A percentile compares a stretch with the other conserved stretches of the same genome.
These are phyloP conservation scores for Exidia glandulosa DNA, from an alignment of 768 basidiomycete genomes.

Conservation along the genomic window DNA sequence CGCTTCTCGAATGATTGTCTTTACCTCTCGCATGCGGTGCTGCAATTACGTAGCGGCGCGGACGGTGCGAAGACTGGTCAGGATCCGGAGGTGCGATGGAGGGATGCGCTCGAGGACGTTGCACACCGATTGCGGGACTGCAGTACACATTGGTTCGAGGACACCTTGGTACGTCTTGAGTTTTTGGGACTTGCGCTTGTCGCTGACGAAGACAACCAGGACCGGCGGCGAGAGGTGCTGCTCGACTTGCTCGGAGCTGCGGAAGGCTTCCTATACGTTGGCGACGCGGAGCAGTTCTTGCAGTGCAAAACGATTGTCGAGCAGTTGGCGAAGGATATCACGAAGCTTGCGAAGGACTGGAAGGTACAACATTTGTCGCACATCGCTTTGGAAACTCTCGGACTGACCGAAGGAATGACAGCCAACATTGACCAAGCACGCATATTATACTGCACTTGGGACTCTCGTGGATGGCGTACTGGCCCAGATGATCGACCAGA, in stretches of 20 bases:
- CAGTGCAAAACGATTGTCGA: slow-evolving; percentile 63
- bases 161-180: slow-evolving; percentile 46
- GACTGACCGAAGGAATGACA: slow-evolving; percentile 18
- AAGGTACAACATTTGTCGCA: slow-evolving; percentile 46
- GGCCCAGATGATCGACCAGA: slow-evolving; percentile 53
- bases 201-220: slow-evolving; percentile 24
- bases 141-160: slow-evolving; percentile 61
- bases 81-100: slow-evolving; percentile 19
- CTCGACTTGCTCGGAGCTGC: slow-evolving; percentile 41
- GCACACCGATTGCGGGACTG: slow-evolving; percentile 39
- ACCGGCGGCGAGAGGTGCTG: slow-evolving; percentile 33
- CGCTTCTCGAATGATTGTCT: slow-evolving; percentile 74
- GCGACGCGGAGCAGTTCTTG: slow-evolving; percentile 63
- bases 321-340: slow-evolving; percentile 51
- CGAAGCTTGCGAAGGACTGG: slow-evolving; percentile 49
- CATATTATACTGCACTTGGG: slow-evolving; percentile 65
- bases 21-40: slow-evolving; percentile 32
- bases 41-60: slow-evolving; percentile 37
- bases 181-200: background rate
- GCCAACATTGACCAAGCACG: slow-evolving; percentile 58
- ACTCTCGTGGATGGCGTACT: slow-evolving; percentile 57
- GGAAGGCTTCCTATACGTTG: slow-evolving; percentile 56
- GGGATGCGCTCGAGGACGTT: slow-evolving; percentile 41
- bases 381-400: background rate
- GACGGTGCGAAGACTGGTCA: slow-evolving; percentile 11